Conservation (phyloP, 129 eudicot species). For the Glebionis coronaria region DNA sequence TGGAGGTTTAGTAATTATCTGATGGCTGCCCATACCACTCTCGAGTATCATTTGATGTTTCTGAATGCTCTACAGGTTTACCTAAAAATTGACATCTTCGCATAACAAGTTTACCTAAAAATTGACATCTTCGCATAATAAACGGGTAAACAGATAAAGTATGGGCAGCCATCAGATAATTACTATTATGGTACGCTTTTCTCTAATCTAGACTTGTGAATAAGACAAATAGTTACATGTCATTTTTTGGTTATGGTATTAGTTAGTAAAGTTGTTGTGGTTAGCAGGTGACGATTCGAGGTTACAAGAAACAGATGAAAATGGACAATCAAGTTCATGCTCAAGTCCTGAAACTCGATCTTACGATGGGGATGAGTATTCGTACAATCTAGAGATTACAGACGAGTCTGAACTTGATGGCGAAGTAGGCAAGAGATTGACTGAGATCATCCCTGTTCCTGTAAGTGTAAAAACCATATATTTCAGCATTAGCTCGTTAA, state of each 20-base stretch:
- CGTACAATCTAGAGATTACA: constrained; percentile 57
- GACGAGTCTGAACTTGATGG: constrained; percentile 82
- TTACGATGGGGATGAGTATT: constrained; percentile 65
- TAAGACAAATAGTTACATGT: not conserved
- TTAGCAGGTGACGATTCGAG: constrained; percentile 52
- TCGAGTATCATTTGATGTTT: too few relatives aligned
- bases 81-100: too few relatives aligned
- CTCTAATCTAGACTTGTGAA: not conserved
- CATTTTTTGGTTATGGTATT: not conserved
- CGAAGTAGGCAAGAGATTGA: too few relatives aligned
- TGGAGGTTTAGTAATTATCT: too few relatives aligned
- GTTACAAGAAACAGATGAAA: constrained; percentile 49
- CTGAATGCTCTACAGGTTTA: too few relatives aligned
- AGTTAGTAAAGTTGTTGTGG: too few relatives aligned
- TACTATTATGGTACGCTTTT: constrained; percentile 47
- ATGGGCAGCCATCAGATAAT: constrained; percentile 36
- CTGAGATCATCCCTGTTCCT: constrained; percentile 79
- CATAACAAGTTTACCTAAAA: too few relatives aligned
- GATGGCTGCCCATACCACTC: too few relatives aligned
- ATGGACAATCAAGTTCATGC: constrained; percentile 62
- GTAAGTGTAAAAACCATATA: constrained; percentile 43
- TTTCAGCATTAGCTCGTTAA: not conserved
- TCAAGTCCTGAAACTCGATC: constrained; percentile 78
- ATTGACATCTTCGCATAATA: too few relatives aligned
- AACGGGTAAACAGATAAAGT: too few relatives aligned